phyloP scores from a whole-genome alignment of 2,329 filamentous ascomycete species.

The Geosmithia putterillii region DNA sequence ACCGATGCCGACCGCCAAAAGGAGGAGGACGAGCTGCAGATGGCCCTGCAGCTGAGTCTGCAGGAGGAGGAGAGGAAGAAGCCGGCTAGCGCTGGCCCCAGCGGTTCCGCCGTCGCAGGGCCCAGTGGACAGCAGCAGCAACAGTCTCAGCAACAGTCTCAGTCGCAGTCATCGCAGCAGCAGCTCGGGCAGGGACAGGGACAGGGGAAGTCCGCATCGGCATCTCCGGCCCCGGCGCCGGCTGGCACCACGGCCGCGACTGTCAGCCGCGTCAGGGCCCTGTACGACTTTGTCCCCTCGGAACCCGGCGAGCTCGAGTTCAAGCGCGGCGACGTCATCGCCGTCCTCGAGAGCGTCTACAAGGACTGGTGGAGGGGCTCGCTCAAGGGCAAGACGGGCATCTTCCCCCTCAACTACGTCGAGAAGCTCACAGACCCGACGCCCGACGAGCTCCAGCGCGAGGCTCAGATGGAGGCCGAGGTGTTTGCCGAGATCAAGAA shows the following conservation, averaged over 20 bases:
- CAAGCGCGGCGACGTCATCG: conserved; percentile 92
- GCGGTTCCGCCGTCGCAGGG: conserved; percentile 13
- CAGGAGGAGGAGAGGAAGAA: conserved; percentile 68
- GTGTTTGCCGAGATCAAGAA: conserved; percentile 55
- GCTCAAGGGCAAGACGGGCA: conserved; percentile 85
- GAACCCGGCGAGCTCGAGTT: conserved; percentile 93
- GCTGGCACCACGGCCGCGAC: conserved; percentile 88
- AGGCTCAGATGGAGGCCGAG: conserved; percentile 85
- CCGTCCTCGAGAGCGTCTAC: conserved; percentile 92
- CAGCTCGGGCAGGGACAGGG: too few species aligned
- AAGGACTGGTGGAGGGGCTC: conserved; percentile 99
- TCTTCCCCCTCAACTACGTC: conserved; percentile 97
- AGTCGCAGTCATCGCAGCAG: too few species aligned
- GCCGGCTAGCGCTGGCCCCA: conserved; percentile 18
- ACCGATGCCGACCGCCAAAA: conserved; percentile 84
- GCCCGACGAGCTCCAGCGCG: conserved; percentile 81
- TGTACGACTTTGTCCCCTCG: conserved; percentile 90
- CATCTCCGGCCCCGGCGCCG: conserved; percentile 38
- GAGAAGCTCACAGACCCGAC: conserved; percentile 95
- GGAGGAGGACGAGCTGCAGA: conserved; percentile 94
- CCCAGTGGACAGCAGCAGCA: conserved; percentile 16
- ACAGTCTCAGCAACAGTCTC: not conserved
- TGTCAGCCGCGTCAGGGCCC: conserved; percentile 81
- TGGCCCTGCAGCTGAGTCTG: conserved; percentile 84
- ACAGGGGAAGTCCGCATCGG: too few species aligned